phyloP scores from a whole-genome alignment of 805 yeast species.

The Saturnispora dispora region DNA sequence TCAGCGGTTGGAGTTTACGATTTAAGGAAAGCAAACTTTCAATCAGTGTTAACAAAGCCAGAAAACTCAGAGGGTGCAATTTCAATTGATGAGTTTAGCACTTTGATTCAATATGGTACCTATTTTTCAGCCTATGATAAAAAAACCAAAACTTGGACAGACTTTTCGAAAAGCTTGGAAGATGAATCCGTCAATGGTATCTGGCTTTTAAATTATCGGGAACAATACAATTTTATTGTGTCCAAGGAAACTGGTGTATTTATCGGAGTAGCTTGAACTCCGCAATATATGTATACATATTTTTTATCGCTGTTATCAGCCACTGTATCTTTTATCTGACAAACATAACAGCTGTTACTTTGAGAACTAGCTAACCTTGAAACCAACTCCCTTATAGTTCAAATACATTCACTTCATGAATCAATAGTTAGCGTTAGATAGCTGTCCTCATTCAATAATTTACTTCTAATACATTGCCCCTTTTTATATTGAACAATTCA shows the following conservation, averaged over 20 bases:
- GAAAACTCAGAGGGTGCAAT: neutral
- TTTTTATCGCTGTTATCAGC: neutral
- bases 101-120: neutral
- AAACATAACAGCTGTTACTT: no score
- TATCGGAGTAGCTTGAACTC: neutral
- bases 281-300: neutral
- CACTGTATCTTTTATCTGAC: neutral
- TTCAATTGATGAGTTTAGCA: slow-evolving; percentile 11
- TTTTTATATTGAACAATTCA: neutral
- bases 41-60: neutral
- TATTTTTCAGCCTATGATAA: slow-evolving; percentile 8
- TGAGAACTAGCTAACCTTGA: neutral
- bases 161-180: neutral
- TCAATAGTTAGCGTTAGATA: neutral
- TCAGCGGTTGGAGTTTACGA: slow-evolving; percentile 17
- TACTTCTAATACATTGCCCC: neutral
- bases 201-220: neutral
- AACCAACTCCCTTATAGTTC: neutral
- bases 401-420: neutral
- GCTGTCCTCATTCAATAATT: neutral
- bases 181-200: neutral
- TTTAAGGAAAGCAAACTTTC: slow-evolving; percentile 17
- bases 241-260: neutral
- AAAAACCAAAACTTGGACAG: slow-evolving; percentile 6
- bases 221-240: neutral